Base-by-base conservation (phyloP, 345 rosid species). In the Cardamine chenopodiifolia region DNA sequence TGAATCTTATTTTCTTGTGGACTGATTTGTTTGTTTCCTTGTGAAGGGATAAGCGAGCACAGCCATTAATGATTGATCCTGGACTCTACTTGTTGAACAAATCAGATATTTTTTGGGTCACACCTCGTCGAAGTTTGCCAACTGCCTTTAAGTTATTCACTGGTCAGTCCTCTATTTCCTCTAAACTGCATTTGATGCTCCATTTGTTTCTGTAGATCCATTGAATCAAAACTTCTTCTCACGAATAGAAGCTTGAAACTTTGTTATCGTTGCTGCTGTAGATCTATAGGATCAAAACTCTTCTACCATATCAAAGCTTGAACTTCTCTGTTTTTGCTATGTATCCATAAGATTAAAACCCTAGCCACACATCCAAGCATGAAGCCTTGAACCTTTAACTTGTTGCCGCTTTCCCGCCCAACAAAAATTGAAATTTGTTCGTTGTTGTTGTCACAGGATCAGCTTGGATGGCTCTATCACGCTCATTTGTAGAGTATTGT, bases 381-480 rank as follows among this genome's bases (percentile, higher is more conserved):
- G 44, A 58, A 34, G 44, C 63, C 14, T 26, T 14, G 29, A 59
- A 19, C 29, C 47, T 32, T 34, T 19, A 12, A 19, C 7, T 23
- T 60, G 29, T 37, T 59, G 28, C 3, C 3, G 15, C 28, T 31
- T 57, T 57, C 25, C 42, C 0, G 5, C 32, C 2, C 45, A 45
- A 22, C 58, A 23, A 17, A 40, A 68, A 14, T 60, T 34, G 11
- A 59, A 67, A 19, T 14, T 5, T 31, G 56, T 75, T 49, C 3
- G 13, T 18, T 2, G 18, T 45, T 56, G 63, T n/a, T 42, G 69
- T 64, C 64, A 73, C 88, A 96, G 99, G 98, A 64, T 96, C 98
- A 2, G 99, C 99, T 19, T 96, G 99, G 99, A 96, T 90, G 90
- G 90, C 89, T 68, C 90, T 92, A 8, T 90, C 97, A 3, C 94